A percentile compares a stretch with the other conserved stretches of the same genome.
Conservation (phyloP, 1,284 basidiomycete genomes). For the Xerocomus cyaneibrunnescens region DNA sequence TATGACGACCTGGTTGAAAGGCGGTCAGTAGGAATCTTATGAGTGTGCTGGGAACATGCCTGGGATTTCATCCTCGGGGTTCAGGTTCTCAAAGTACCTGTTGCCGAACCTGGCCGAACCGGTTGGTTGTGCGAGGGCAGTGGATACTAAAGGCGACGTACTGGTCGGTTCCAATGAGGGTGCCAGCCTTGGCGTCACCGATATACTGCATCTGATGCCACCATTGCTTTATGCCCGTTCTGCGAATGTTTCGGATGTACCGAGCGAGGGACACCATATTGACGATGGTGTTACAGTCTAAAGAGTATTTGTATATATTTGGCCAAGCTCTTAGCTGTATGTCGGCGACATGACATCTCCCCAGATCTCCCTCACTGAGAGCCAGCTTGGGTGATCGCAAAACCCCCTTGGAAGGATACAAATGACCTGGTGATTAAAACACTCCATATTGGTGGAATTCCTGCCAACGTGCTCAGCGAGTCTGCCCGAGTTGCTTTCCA, state of each 20-base stretch:
- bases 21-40: background rate
- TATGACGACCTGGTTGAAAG: conserved; percentile 68
- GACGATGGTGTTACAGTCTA: conserved; percentile 10
- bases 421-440: too few species aligned
- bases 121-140: conserved; percentile 1
- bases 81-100: conserved; percentile 88
- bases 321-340: too few species aligned
- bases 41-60: conserved; percentile 47
- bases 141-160: conserved; percentile 38
- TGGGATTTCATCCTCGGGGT: conserved; percentile 81
- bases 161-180: conserved; percentile 80
- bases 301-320: conserved; percentile 29
- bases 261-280: conserved; percentile 78
- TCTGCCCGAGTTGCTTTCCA: too few species aligned
- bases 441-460: too few species aligned
- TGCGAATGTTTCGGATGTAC: conserved; percentile 72
- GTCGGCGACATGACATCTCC: too few species aligned
- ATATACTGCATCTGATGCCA: conserved; percentile 87
- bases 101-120: conserved; percentile 72
- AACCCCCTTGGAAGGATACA: too few species aligned
- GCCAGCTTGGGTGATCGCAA: too few species aligned
- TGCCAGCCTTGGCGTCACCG: conserved; percentile 86
- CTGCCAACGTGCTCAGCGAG: too few species aligned
- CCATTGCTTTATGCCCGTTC: conserved; percentile 79
- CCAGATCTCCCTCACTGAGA: too few species aligned